phyloP scores from a whole-genome alignment of 2,329 filamentous ascomycete genomes.

The Epichloe elymi region DNA sequence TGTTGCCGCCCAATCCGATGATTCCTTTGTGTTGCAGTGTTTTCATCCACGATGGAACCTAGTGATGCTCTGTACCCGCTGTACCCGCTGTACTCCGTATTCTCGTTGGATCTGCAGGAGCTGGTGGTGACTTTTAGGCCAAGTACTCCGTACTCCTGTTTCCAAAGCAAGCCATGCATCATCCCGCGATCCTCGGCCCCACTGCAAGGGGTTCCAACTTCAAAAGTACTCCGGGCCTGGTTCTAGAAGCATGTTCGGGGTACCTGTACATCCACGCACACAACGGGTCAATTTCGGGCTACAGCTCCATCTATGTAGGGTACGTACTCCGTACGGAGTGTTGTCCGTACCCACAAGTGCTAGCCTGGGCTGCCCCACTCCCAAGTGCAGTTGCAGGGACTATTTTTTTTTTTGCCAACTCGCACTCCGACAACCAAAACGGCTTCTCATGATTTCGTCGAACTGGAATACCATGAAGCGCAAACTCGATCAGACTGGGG shows the following conservation, averaged over 20 bases:
- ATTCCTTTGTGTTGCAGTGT: too few species aligned
- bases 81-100: not conserved
- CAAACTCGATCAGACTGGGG: constrained; percentile 45
- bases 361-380: not conserved
- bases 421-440: not conserved
- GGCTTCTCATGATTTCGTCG: not conserved
- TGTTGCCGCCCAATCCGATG: not conserved
- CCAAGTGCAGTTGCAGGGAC: not conserved
- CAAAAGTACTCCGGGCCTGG: too few species aligned
- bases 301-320: not conserved
- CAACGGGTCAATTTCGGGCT: not conserved
- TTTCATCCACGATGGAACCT: not conserved
- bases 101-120: not conserved
- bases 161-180: constrained; percentile 1
- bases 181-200: constrained; percentile 3
- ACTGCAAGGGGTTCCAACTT: not conserved
- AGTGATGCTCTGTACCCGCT: not conserved
- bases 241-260: too few species aligned
- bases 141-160: constrained; percentile 1
- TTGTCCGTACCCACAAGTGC: too few species aligned
- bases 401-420: not conserved
- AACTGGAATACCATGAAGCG: constrained; percentile 36
- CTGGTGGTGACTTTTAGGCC: constrained; percentile 1
- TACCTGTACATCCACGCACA: too few species aligned
- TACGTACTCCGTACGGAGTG: not conserved